A percentile compares a stretch with the other conserved stretches of the same genome.
Evolutionary conservation across 306 rosid genomes (phyloP).

Genomic region (Quercus variabilis): DNA sequence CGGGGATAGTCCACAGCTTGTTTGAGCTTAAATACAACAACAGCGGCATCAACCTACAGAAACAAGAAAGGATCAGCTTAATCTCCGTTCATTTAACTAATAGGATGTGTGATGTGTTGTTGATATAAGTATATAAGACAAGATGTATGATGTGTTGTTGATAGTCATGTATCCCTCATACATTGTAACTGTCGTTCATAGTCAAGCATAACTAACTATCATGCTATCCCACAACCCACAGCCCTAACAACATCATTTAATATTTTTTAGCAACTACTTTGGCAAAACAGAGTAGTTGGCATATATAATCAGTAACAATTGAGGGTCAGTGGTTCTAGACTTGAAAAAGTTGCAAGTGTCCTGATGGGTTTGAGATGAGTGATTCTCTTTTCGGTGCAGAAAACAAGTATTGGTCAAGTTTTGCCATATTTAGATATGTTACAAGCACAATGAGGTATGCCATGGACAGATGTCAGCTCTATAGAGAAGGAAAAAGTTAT

Average conservation of each 20-base stretch:
- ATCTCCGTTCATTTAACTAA: conserved; percentile 9
- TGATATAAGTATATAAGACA: neutral
- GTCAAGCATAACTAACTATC: neutral
- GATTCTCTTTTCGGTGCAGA: neutral
- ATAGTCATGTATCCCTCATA: neutral
- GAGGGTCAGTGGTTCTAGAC: too few relatives aligned
- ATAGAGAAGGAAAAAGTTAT: neutral
- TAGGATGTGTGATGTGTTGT: neutral
- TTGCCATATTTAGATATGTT: neutral
- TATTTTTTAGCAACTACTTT: neutral
- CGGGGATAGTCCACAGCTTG: conserved; percentile 56
- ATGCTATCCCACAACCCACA: neutral
- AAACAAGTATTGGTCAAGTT: neutral
- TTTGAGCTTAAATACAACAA: conserved; percentile 81
- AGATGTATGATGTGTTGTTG: neutral
- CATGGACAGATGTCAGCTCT: neutral
- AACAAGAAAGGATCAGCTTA: conserved; percentile 22
- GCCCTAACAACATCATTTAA: neutral
- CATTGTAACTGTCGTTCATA: neutral
- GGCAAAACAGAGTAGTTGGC: too few relatives aligned
- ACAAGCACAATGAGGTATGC: neutral
- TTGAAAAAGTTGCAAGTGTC: neutral
- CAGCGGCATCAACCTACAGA: conserved; percentile 86
- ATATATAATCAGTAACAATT: too few relatives aligned
- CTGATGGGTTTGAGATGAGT: neutral